Evolutionary conservation across 495 filamentous ascomycete species (phyloP).

Genomic region (Hyphodiscus hymeniophilus): DNA sequence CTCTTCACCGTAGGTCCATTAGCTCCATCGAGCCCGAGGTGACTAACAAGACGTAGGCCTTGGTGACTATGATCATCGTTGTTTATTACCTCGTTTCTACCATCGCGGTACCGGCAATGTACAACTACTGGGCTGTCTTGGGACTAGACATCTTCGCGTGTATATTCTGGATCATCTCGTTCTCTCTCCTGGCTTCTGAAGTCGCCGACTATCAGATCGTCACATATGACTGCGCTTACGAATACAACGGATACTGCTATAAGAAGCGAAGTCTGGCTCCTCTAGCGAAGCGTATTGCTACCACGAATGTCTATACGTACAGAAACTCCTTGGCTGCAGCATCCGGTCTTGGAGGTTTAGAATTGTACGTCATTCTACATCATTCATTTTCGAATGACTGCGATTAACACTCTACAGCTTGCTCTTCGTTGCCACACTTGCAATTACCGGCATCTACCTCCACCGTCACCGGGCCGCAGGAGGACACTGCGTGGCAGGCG

Average conservation of each 20-base stretch:
- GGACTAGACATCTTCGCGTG: slow-evolving; percentile 35
- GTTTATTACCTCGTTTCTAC: slow-evolving; percentile 34
- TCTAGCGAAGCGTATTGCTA: background rate
- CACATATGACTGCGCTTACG: slow-evolving; percentile 17
- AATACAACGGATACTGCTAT: slow-evolving; percentile 16
- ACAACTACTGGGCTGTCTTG: slow-evolving; percentile 44
- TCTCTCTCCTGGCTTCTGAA: slow-evolving; percentile 31
- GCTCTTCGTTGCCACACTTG: slow-evolving; percentile 19
- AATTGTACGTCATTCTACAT: slow-evolving; percentile 29
- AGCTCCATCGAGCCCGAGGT: background rate
- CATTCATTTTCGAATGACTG: background rate
- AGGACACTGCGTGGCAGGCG: background rate
- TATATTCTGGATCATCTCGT: slow-evolving; percentile 38
- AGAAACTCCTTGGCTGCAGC: slow-evolving; percentile 23
- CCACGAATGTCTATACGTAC: slow-evolving; percentile 7
- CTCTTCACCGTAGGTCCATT: slow-evolving; percentile 32
- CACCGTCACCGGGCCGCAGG: background rate
- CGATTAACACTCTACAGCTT: slow-evolving; percentile 21
- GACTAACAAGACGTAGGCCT: slow-evolving; percentile 22
- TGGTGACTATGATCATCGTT: slow-evolving; percentile 31
- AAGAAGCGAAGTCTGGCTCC: slow-evolving; percentile 1
- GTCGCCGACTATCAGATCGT: slow-evolving; percentile 19
- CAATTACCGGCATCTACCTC: background rate
- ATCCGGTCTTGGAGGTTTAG: slow-evolving; percentile 31
- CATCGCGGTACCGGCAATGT: slow-evolving; percentile 24